Evolutionary conservation across 768 basidiomycete species (phyloP).

Genomic region (Lactifluus rugatus): DNA sequence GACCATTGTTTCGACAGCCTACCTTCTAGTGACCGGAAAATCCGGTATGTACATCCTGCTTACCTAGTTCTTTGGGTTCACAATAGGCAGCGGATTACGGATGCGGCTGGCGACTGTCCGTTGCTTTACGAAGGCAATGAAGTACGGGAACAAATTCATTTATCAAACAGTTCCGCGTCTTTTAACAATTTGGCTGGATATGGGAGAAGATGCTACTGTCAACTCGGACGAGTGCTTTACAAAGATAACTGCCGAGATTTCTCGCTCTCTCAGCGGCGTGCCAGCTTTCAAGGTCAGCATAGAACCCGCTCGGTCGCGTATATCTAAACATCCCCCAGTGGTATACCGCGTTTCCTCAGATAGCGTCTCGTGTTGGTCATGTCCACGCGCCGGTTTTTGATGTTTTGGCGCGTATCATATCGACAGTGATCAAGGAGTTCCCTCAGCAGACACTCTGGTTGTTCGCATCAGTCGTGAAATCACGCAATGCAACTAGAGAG

Average conservation of each 20-base stretch:
- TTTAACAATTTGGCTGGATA: constrained; percentile 89
- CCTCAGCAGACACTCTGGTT: constrained; percentile 92
- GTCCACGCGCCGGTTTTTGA: constrained; percentile 48
- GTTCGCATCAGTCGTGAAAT: constrained; percentile 81
- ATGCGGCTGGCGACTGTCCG: constrained; percentile 61
- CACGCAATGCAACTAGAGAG: constrained; percentile 54
- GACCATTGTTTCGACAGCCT: constrained; percentile 64
- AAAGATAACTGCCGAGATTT: constrained; percentile 49
- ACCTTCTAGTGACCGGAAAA: constrained; percentile 33
- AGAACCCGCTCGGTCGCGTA: background rate
- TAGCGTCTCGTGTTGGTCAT: constrained; percentile 88
- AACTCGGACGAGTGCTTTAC: constrained; percentile 32
- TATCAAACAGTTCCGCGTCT: constrained; percentile 93
- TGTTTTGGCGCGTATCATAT: constrained; percentile 57
- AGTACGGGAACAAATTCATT: constrained; percentile 84
- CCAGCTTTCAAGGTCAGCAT: constrained; percentile 72
- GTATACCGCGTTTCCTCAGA: constrained; percentile 94
- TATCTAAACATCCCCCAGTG: constrained; percentile 44
- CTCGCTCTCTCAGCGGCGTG: constrained; percentile 45
- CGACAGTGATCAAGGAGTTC: constrained; percentile 64
- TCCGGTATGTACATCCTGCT: constrained; percentile 31
- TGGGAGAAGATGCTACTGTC: constrained; percentile 50
- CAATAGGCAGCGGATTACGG: constrained; percentile 40
- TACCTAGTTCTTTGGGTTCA: background rate
- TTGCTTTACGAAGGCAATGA: constrained; percentile 61